These are phyloP conservation scores for Myxozyma neotropica DNA, from an alignment of 805 yeast species.

Conservation along the genomic window DNA sequence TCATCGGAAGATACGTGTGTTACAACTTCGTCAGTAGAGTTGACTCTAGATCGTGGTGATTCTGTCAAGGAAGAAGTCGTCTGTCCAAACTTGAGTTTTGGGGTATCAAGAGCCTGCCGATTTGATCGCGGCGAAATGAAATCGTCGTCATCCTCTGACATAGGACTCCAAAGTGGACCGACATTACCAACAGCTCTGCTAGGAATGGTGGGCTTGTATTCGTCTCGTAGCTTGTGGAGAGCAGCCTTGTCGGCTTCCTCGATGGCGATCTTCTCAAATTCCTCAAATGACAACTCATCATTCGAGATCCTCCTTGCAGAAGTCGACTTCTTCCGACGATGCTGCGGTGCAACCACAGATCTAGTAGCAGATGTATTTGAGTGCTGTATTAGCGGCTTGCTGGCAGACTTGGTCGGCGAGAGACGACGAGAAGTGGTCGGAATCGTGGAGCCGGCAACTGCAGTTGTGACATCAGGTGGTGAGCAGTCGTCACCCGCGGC, in stretches of 20 bases:
- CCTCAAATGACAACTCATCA: conserved; percentile 49
- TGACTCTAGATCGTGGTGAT: too few relatives aligned
- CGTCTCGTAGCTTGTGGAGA: background rate
- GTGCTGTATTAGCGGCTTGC: too few relatives aligned
- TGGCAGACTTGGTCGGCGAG: too few relatives aligned
- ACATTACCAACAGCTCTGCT: background rate
- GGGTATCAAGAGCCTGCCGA: background rate
- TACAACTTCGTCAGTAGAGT: background rate
- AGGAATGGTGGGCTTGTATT: background rate
- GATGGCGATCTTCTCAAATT: conserved; percentile 75
- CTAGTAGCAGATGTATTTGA: too few relatives aligned
- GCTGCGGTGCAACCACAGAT: background rate
- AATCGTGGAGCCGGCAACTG: too few relatives aligned
- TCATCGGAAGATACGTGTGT: conserved; percentile 27
- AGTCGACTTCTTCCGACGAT: conserved; percentile 2
- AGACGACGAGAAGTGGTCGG: too few relatives aligned
- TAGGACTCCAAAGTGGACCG: too few relatives aligned
- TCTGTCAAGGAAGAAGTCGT: conserved; percentile 44
- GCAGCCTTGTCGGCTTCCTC: conserved; percentile 61
- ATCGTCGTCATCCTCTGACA: background rate
- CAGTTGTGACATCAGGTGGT: too few relatives aligned
- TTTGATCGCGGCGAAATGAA: background rate
- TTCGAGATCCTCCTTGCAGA: conserved; percentile 1
- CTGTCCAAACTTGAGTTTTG: conserved; percentile 1
- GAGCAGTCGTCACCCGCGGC: too few relatives aligned